A percentile compares a stretch with the other conserved stretches of the same genome.
Conservation (phyloP, 441 rosid species). For the Adansonia rubrostipa region DNA sequence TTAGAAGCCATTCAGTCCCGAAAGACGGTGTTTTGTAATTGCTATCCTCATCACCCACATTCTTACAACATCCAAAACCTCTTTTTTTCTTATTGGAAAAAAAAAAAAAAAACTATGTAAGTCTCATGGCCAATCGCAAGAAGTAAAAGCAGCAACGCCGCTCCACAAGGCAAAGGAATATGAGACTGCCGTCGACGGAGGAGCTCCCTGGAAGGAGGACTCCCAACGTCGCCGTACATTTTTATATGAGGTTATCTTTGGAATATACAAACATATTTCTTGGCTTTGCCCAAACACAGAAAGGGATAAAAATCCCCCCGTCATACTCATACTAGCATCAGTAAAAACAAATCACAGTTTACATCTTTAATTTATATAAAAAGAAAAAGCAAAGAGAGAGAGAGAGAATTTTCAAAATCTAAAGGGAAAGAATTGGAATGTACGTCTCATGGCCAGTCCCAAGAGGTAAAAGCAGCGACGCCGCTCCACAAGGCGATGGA, state of each 20-base stretch:
- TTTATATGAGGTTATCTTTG: constrained; percentile 48
- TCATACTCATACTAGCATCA: constrained; percentile 11
- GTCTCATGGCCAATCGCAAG: constrained; percentile 64
- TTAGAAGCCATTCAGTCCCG: constrained; percentile 30
- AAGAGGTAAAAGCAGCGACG: constrained; percentile 56
- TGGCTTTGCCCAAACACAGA: constrained; percentile 37
- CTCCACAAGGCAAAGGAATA: constrained; percentile 65
- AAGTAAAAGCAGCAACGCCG: constrained; percentile 54
- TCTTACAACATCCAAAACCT: neutral
- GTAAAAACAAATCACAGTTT: neutral
- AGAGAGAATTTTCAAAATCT: neutral
- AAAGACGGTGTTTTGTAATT: constrained; percentile 21
- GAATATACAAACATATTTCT: constrained; percentile 38
- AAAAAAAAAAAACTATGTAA: constrained; percentile 25
- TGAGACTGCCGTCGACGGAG: constrained; percentile 42
- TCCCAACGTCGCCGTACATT: constrained; percentile 13
- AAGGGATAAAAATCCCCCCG: constrained; percentile 32
- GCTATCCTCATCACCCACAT: constrained; percentile 11
- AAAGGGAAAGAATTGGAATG: constrained; percentile 23
- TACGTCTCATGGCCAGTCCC: constrained; percentile 65
- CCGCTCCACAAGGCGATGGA: constrained; percentile 66
- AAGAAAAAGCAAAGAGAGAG: neutral
- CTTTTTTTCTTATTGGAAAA: neutral
- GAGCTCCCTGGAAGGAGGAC: constrained; percentile 8
- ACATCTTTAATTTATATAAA: neutral